phyloP scores from a whole-genome alignment of 2,329 filamentous ascomycete species.

The Beauveria brongniartii region DNA sequence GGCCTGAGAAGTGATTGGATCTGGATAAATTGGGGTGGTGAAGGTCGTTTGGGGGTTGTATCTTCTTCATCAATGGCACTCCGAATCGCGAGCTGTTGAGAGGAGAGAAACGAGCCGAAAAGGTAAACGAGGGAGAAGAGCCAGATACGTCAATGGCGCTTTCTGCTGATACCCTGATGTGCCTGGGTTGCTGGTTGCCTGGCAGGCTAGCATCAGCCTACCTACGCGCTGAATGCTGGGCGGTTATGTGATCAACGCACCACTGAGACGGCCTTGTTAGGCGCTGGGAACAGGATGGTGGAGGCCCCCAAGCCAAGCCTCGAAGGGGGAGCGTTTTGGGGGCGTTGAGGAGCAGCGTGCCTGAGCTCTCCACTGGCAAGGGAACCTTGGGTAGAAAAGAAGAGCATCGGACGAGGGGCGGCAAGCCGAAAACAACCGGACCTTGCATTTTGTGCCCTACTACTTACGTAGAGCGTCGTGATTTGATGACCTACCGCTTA shows the following conservation, averaged over 20 bases:
- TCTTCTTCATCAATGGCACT: neutral
- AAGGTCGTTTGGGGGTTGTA: neutral
- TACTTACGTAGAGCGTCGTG: too few species aligned
- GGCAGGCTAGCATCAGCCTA: too few species aligned
- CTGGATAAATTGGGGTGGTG: neutral
- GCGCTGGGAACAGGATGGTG: neutral
- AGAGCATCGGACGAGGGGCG: too few species aligned
- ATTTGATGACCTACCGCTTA: too few species aligned
- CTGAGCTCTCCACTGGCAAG: too few species aligned
- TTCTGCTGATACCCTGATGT: neutral
- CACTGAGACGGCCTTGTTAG: slow-evolving; percentile 1
- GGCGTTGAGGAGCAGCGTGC: neutral
- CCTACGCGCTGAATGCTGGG: neutral
- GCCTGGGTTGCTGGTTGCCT: too few species aligned
- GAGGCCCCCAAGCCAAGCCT: neutral
- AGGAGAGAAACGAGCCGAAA: neutral
- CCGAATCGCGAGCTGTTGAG: neutral
- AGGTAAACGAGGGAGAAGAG: neutral
- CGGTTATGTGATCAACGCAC: neutral
- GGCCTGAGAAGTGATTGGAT: neutral
- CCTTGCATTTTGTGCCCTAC: too few species aligned
- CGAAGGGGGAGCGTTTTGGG: too few species aligned
- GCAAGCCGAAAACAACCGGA: too few species aligned
- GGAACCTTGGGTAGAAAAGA: too few species aligned
- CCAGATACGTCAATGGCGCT: neutral